These are phyloP conservation scores for Yamadazyma buinensis DNA, from an alignment of 1,139 yeast genomes.

Conservation along the genomic window DNA sequence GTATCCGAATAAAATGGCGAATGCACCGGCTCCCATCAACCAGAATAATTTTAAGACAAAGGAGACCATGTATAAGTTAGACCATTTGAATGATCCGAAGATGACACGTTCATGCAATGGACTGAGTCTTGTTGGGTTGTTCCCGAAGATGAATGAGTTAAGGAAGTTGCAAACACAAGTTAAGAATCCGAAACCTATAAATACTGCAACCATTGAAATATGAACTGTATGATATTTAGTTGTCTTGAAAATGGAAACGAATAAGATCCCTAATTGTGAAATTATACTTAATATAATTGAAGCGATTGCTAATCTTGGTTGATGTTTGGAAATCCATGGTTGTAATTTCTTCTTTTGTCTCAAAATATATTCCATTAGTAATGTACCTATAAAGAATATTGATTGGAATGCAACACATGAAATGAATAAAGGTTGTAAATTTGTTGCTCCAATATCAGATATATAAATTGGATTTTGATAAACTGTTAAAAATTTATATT, in stretches of 20 bases:
- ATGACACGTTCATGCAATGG: constrained; percentile 41
- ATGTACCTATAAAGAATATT: constrained; percentile 65
- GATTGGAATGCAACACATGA: constrained; percentile 80
- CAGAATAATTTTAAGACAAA: constrained; percentile 57
- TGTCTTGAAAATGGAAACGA: constrained; percentile 75
- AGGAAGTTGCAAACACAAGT: constrained; percentile 59
- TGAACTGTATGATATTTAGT: constrained; percentile 59
- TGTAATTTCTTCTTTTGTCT: constrained; percentile 52
- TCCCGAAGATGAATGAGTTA: constrained; percentile 61
- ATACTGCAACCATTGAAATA: constrained; percentile 65
- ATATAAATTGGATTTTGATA: constrained; percentile 63
- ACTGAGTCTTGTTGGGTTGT: constrained; percentile 38
- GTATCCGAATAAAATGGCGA: constrained; percentile 69
- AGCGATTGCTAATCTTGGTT: constrained; percentile 45
- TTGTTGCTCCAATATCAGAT: constrained; percentile 84
- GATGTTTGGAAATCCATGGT: constrained; percentile 47
- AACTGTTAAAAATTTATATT: constrained; percentile 52
- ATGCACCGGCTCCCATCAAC: constrained; percentile 62
- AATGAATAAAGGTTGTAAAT: constrained; percentile 77
- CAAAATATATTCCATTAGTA: constrained; percentile 54
- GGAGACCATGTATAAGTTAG: constrained; percentile 46
- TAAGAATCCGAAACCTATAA: constrained; percentile 66
- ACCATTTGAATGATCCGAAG: constrained; percentile 36
- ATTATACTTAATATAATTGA: constrained; percentile 53
- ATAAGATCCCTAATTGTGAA: constrained; percentile 74